Base-by-base conservation (phyloP, 2,329 filamentous ascomycete species). In the Chaetothyriales sp. region DNA sequence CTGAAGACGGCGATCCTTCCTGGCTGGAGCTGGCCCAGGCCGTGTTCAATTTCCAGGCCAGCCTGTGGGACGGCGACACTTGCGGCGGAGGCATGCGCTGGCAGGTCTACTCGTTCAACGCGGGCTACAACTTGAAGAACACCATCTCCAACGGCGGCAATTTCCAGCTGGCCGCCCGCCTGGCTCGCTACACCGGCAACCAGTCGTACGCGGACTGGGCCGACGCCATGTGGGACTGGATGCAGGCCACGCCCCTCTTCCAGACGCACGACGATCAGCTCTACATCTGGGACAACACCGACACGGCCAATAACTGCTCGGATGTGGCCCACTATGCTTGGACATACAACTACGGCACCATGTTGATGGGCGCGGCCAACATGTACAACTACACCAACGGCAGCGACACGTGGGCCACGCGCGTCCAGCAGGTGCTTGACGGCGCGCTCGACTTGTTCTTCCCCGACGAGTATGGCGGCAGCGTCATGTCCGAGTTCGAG, bases 61-160 rank as follows among this genome's bases (percentile, higher is more conserved):
- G 67, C 13, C 77, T 86, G 19, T 89, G 85, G 82, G 82, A 89
- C 58, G 69, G 67, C 10, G 63, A 68, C 0, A 73, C 70, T 1
- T 92, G 87, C 67, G 71, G 69, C 45, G 87, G 87, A 47, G 87
- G 87, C 7, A 69, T 94, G 57, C 77, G 83, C 55, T 94, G 87
- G 87, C 86, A 92, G 68, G 84, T 92, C 52, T 89, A 70, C 61
- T 65, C 68, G 5, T 74, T 73, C 65, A 75, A 75, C 58, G 67
- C 65, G 44, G 74, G 74, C 7, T 77, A 70, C 58, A 64, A 70
- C 48, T 72, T 75, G 61, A 74, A 74, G 62, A 75, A 74, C 61
- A 69, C 70, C 43, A 75, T 77, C 51, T 73, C 73, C 6, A 76
- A 77, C 53, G 74, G 72, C 18, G 69, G 71, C 46, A 72, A 75